Percentiles rank a stretch among this genome's conserved stretches.
Evolutionary conservation across 1,284 basidiomycete genomes (phyloP).

Genomic region (Pyrrhoderma lamaoense): DNA sequence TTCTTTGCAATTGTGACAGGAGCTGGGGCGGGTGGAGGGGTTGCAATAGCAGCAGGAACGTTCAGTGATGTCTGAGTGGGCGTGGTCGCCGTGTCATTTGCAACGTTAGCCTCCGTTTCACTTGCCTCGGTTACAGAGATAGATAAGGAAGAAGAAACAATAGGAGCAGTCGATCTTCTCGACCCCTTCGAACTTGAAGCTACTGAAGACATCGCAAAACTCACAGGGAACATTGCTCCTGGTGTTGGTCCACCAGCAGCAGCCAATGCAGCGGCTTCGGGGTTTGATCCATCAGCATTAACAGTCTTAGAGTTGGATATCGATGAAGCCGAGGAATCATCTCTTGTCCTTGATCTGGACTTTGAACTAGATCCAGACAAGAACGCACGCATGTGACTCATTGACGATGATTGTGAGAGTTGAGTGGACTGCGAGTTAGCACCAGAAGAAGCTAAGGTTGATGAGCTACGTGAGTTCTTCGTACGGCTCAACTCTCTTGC

Average conservation of each 20-base stretch:
- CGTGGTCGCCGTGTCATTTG: constrained; percentile 2
- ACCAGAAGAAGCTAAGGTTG: not conserved
- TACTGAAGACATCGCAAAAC: constrained; percentile 3
- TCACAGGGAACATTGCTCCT: constrained; percentile 15
- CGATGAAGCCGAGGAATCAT: constrained; percentile 18
- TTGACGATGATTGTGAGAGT: constrained; percentile 18
- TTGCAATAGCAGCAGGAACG: constrained; percentile 3
- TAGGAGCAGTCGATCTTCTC: not conserved
- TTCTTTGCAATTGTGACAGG: constrained; percentile 51
- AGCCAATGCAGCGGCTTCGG: constrained; percentile 3
- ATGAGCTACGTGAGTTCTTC: constrained; percentile 21
- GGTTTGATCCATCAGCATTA: not conserved
- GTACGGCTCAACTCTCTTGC: constrained; percentile 76
- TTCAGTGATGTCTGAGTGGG: constrained; percentile 1
- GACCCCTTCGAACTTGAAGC: not conserved
- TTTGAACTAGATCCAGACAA: not conserved
- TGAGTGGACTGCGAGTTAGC: constrained; percentile 9
- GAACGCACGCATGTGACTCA: not conserved
- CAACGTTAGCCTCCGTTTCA: not conserved
- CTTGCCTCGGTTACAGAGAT: not conserved
- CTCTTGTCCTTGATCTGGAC: not conserved
- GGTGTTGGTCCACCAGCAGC: constrained; percentile 14
- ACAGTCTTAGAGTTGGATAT: constrained; percentile 23
- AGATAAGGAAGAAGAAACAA: constrained; percentile 1
- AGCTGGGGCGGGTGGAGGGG: constrained; percentile 1